Percentiles rank a stretch among this genome's conserved stretches.
phyloP scores from a whole-genome alignment of 179 eudicot genomes.

The Drosera spatulata region DNA sequence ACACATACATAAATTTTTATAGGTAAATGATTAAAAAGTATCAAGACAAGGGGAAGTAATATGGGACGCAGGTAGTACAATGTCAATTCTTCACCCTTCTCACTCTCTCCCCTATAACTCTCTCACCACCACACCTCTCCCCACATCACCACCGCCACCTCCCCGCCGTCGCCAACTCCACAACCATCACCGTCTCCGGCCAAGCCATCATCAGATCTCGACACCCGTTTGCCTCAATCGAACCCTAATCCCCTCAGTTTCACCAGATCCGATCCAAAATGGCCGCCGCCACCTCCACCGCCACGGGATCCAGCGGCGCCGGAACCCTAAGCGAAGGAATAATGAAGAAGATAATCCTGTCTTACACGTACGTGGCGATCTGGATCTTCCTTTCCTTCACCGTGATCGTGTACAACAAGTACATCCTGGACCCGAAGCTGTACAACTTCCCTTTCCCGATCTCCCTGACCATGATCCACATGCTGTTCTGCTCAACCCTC shows the following conservation, averaged over 20 bases:
- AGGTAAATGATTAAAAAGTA: too few relatives aligned
- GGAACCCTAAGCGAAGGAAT: slow-evolving; percentile 41
- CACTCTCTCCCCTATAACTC: not conserved
- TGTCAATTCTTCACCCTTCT: too few relatives aligned
- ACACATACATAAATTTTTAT: too few relatives aligned
- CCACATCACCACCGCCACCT: not conserved
- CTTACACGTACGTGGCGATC: slow-evolving; percentile 64
- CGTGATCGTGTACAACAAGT: slow-evolving; percentile 75
- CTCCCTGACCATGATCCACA: slow-evolving; percentile 82
- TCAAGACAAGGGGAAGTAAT: too few relatives aligned
- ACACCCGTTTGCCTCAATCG: too few relatives aligned
- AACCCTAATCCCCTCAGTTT: too few relatives aligned
- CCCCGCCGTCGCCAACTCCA: not conserved
- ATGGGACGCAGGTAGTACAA: too few relatives aligned
- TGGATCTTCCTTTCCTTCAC: slow-evolving; percentile 72
- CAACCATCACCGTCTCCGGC: too few relatives aligned
- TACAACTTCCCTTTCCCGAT: slow-evolving; percentile 78
- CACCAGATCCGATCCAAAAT: too few relatives aligned
- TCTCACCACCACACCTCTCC: not conserved
- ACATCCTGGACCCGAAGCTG: slow-evolving; percentile 63
- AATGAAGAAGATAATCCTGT: slow-evolving; percentile 51
- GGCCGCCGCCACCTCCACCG: not conserved
- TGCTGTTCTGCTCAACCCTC: slow-evolving; percentile 54
- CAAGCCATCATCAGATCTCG: too few relatives aligned
- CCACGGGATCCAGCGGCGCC: slow-evolving; percentile 8